Percentiles rank a stretch among this genome's conserved stretches.
phyloP scores from a whole-genome alignment of 2,329 filamentous ascomycete genomes.

The Trichoderma afroharzianum region DNA sequence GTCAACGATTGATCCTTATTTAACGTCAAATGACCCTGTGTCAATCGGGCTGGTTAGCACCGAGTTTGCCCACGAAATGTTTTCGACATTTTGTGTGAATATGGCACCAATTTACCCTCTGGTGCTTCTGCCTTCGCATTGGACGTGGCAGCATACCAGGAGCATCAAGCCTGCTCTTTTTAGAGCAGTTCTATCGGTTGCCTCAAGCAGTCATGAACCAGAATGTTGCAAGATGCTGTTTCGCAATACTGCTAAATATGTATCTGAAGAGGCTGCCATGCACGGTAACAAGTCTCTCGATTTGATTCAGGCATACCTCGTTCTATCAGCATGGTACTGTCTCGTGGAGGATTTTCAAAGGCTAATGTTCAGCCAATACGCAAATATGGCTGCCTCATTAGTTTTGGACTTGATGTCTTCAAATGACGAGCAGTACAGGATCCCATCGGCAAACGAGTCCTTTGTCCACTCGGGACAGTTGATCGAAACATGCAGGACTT shows the following conservation, averaged over 20 bases:
- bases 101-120: neutral
- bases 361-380: conserved; percentile 21
- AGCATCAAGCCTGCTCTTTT: neutral
- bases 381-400: conserved; percentile 21
- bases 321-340: conserved; percentile 21
- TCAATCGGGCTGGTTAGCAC: neutral
- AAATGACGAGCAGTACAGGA: conserved; percentile 12
- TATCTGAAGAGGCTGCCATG: conserved; percentile 19
- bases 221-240: conserved; percentile 16
- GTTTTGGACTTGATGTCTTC: conserved; percentile 21
- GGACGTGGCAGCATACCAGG: neutral
- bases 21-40: neutral
- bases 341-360: conserved; percentile 18
- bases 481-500: neutral
- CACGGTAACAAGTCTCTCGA: conserved; percentile 20
- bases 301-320: conserved; percentile 19
- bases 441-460: neutral
- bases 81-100: neutral
- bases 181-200: neutral
- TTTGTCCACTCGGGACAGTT: neutral
- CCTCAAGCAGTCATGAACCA: conserved; percentile 1
- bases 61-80: neutral
- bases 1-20: neutral
- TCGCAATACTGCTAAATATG: conserved; percentile 16
- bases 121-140: neutral